A percentile compares a stretch with the other conserved stretches of the same genome.
Evolutionary conservation across 2,329 filamentous ascomycete species (phyloP).

Genomic region (Sporothrix euskadiensis): DNA sequence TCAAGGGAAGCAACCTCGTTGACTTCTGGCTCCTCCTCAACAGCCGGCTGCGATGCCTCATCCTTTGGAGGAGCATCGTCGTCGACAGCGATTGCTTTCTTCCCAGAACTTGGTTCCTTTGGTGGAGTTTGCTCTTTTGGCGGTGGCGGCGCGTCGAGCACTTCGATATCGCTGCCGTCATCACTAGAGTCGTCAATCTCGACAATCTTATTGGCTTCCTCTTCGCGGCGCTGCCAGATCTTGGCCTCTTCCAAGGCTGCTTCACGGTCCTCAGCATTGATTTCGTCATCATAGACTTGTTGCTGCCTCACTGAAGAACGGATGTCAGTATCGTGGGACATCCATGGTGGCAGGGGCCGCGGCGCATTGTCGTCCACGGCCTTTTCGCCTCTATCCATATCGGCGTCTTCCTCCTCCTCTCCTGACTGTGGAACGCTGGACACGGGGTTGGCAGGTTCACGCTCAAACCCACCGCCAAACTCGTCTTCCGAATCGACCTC

Average conservation of each 20-base stretch:
- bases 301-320: constrained; percentile 62
- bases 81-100: background rate
- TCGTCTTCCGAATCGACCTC: constrained; percentile 44
- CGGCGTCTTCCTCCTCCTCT: constrained; percentile 37
- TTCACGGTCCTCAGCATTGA: constrained; percentile 64
- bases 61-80: background rate
- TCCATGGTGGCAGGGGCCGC: constrained; percentile 74
- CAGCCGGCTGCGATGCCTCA: background rate
- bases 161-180: constrained; percentile 58
- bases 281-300: constrained; percentile 56
- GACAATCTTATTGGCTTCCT: constrained; percentile 47
- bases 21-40: background rate
- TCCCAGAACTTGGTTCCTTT: background rate
- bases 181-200: constrained; percentile 62
- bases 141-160: constrained; percentile 52
- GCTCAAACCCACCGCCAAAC: constrained; percentile 65
- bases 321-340: constrained; percentile 65
- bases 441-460: constrained; percentile 31
- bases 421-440: constrained; percentile 36
- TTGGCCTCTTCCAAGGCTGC: constrained; percentile 58
- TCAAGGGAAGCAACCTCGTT: background rate
- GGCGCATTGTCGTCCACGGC: constrained; percentile 45
- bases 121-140: background rate
- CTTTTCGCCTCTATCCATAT: constrained; percentile 49
- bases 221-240: constrained; percentile 46